Base-by-base conservation (phyloP, 768 basidiomycete genomes). In the Xanthoconium stramineum region DNA sequence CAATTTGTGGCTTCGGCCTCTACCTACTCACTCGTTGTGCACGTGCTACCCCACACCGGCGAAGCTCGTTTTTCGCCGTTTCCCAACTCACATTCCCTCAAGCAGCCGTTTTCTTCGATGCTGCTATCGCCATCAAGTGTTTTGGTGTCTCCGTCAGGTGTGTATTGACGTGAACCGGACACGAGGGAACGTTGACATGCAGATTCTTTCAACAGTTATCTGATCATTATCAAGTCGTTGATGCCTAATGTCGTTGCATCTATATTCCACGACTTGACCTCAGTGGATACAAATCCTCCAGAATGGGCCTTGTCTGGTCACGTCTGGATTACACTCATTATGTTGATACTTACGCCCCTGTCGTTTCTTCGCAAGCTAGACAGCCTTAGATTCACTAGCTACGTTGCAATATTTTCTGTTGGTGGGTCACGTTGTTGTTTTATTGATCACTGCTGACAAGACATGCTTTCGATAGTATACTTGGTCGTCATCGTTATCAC, bases 101-200 rank as follows among this genome's bases (percentile, higher is more conserved):
- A 43, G 91, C 89, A 0, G 89, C 89, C 1, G 76, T 92, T 38
- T 90, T 92, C 70, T 96, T 98, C 65, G 96, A 98, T 70, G 86
- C 85, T 5, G 96, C 95, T 13, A 94, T 98, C 63, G 94, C 94
- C 11, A 88, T 86, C 69, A 98, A 98, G 69, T 98, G 96, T 71
- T 97, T 97, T 68, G 96, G 96, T 19, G 96, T 98, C 4, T 93
- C 91, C 35, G 86, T 95, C 63, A 94, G 92, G 83, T 93, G 73
- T 45, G 81, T 37, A 20, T 49, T 29, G 38, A 33, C 43, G 53
- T 51, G 43, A 47, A 51, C 29, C 32, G 38, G 33, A 19, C 24
- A 2, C 7, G 15, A 49, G 42, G 13, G 30, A 37, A 43, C n/a
- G 20, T 17, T 46, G 39, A 49, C 38, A 48, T 43, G 10, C 49